Evolutionary conservation across 345 rosid species (phyloP).

Genomic region (Populus ilicifolia): DNA sequence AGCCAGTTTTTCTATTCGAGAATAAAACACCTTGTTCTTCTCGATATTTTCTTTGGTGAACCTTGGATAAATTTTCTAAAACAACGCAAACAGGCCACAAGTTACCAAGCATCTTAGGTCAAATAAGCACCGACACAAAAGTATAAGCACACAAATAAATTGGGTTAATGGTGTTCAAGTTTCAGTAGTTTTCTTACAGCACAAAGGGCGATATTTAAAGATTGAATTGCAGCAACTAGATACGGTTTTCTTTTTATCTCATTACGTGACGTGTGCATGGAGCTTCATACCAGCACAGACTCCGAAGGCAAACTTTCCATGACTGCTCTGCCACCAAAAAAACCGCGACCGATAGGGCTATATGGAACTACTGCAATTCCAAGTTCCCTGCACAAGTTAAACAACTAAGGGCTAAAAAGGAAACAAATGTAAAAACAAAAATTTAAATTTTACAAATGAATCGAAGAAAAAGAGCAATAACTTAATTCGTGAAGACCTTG

Average conservation of each 20-base stretch:
- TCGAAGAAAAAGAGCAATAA: background rate
- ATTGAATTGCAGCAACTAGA: background rate
- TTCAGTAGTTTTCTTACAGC: background rate
- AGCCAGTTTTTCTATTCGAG: conserved; percentile 21
- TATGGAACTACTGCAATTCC: conserved; percentile 5
- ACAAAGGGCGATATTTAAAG: background rate
- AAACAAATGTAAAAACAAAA: background rate
- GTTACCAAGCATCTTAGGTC: background rate
- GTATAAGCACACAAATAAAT: background rate
- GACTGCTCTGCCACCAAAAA: conserved; percentile 9
- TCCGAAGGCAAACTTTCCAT: conserved; percentile 6
- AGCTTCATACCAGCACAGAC: conserved; percentile 1
- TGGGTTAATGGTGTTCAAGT: background rate
- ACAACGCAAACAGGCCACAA: background rate
- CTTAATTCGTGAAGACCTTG: background rate
- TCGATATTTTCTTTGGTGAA: conserved; percentile 15
- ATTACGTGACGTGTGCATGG: background rate
- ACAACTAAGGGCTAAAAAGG: background rate
- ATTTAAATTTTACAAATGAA: background rate
- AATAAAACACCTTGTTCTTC: conserved; percentile 27
- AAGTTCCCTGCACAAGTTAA: conserved; percentile 7
- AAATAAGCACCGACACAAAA: background rate
- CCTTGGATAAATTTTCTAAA: conserved; percentile 4
- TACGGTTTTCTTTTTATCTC: background rate
- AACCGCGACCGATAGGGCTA: conserved; percentile 1